These are phyloP conservation scores for Scleroderma bovista DNA, from an alignment of 768 basidiomycete species.

Conservation along the genomic window DNA sequence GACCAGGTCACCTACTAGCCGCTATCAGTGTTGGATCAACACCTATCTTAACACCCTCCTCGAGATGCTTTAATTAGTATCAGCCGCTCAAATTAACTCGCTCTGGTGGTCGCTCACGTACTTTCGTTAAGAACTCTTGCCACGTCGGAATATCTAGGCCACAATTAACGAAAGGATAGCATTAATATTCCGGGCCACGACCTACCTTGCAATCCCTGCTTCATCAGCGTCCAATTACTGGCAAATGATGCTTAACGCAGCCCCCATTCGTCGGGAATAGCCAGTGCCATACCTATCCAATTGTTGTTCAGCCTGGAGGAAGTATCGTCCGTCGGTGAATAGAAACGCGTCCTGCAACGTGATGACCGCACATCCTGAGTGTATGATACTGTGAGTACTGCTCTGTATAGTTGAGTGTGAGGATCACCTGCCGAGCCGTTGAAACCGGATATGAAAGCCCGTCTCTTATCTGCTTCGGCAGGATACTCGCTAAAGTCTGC, in stretches of 20 bases:
- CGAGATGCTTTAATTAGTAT: conserved; percentile 45
- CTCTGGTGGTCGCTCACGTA: conserved; percentile 14
- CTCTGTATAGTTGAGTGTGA: not conserved
- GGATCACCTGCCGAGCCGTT: conserved; percentile 83
- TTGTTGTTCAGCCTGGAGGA: conserved; percentile 87
- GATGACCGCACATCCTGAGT: conserved; percentile 68
- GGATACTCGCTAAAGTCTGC: conserved; percentile 89
- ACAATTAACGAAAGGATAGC: conserved; percentile 7
- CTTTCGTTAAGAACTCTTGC: conserved; percentile 83
- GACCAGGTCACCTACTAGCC: conserved; percentile 41
- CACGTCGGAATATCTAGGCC: conserved; percentile 77
- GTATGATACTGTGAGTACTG: too few relatives aligned
- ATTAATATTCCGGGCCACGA: conserved; percentile 10
- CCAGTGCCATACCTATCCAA: conserved; percentile 59
- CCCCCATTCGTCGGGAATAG: not conserved
- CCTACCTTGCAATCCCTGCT: conserved; percentile 76
- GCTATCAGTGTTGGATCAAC: conserved; percentile 77
- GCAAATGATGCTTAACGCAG: conserved; percentile 1
- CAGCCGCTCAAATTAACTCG: not conserved
- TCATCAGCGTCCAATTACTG: conserved; percentile 93
- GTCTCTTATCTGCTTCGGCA: conserved; percentile 75
- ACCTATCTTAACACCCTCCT: conserved; percentile 60
- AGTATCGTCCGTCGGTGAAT: conserved; percentile 96
- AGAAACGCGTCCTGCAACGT: conserved; percentile 67
- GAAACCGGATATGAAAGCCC: conserved; percentile 90